phyloP scores from a whole-genome alignment of 768 basidiomycete species.

The Boletus huronensis region DNA sequence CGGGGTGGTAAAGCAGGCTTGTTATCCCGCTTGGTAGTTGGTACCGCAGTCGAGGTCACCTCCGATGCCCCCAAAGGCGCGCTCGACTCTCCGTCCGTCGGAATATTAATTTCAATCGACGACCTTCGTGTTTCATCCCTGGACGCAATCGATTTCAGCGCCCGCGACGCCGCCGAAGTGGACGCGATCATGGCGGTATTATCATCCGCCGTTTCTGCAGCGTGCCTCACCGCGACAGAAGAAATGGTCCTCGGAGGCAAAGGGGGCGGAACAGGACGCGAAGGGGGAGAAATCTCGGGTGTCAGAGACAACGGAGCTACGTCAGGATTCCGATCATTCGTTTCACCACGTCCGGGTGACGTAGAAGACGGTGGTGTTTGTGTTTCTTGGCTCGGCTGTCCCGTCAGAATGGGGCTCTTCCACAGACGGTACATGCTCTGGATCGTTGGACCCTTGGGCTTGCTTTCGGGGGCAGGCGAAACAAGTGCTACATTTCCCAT shows the following conservation, averaged over 20 bases:
- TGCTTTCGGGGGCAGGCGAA: slow-evolving; percentile 38
- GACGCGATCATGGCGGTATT: slow-evolving; percentile 12
- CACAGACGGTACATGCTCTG: slow-evolving; percentile 73
- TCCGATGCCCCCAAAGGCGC: slow-evolving; percentile 2
- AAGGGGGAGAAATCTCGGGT: slow-evolving; percentile 19
- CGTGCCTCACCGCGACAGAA: slow-evolving; percentile 30
- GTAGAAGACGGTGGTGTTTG: slow-evolving; percentile 4
- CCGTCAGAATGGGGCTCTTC: slow-evolving; percentile 48
- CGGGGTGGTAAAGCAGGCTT: slow-evolving; percentile 38
- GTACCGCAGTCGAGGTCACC: slow-evolving; percentile 1
- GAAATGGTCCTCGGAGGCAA: slow-evolving; percentile 41
- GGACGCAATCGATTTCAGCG: slow-evolving; percentile 54
- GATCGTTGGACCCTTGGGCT: slow-evolving; percentile 49
- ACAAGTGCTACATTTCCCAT: slow-evolving; percentile 67
- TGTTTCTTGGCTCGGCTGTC: slow-evolving; percentile 25
- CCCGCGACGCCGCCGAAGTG: slow-evolving; percentile 46
- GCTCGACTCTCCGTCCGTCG: slow-evolving; percentile 4
- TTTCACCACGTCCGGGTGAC: slow-evolving; percentile 10
- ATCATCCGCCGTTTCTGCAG: slow-evolving; percentile 25
- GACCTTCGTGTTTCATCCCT: slow-evolving; percentile 38
- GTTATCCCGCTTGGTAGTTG: slow-evolving; percentile 2
- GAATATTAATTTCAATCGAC: slow-evolving; percentile 20
- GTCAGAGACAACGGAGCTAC: slow-evolving; percentile 29
- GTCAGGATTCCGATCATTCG: slow-evolving; percentile 27
- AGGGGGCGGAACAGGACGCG: slow-evolving; percentile 36